These are phyloP conservation scores for Hericium rajendrae DNA, from an alignment of 768 basidiomycete genomes.

Conservation along the genomic window DNA sequence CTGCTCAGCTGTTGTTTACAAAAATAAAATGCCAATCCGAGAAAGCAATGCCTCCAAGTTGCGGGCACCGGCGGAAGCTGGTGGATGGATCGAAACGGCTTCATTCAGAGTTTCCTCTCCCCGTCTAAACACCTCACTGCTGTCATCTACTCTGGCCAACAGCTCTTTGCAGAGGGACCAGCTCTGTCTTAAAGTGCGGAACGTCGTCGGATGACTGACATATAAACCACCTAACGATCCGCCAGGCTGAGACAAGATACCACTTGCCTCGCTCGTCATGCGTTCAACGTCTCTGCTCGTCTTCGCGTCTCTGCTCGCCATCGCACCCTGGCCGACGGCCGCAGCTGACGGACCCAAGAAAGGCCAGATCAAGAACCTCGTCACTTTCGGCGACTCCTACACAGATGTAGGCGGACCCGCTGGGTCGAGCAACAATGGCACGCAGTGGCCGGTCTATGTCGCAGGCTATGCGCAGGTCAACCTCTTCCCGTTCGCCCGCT, in stretches of 20 bases:
- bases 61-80: no score
- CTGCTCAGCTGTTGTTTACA: no score
- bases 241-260: neutral
- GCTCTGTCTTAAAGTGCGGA: no score
- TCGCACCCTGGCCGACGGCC: neutral
- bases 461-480: conserved; percentile 44
- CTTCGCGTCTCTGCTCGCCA: neutral
- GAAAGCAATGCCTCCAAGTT: no score
- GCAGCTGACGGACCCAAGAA: neutral
- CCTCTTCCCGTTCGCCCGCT: conserved; percentile 47
- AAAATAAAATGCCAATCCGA: no score
- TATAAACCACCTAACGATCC: neutral
- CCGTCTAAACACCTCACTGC: no score
- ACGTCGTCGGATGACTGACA: neutral
- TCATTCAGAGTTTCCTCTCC: no score
- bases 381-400: conserved; percentile 62
- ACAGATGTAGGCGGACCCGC: conserved; percentile 38
- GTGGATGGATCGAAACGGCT: no score
- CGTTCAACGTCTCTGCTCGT: neutral
- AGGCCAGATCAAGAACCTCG: conserved; percentile 25
- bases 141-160: no score
- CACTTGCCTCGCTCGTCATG: neutral
- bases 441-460: conserved; percentile 53
- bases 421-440: conserved; percentile 28
- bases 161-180: no score